Conservation (phyloP, 2,329 filamentous ascomycete genomes). For the Pseudohalonectria lignicola region DNA sequence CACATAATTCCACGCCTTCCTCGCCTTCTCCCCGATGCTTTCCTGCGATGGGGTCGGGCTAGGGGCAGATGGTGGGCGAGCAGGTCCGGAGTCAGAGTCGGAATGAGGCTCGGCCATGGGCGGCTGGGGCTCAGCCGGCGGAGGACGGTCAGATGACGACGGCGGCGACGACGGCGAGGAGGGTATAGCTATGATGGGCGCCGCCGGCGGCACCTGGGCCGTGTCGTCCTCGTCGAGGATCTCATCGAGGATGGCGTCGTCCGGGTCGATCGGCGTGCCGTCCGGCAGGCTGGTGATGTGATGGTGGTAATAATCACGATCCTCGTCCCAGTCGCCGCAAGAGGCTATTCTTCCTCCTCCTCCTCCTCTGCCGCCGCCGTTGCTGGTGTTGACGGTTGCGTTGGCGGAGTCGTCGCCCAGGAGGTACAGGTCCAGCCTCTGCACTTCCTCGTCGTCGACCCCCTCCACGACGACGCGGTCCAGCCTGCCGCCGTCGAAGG, state of each 20-base stretch:
- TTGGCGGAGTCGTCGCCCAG: background rate
- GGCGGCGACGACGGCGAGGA: too few species aligned
- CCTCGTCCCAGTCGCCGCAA: background rate
- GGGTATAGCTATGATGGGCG: background rate
- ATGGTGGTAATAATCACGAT: background rate
- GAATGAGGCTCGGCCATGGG: background rate
- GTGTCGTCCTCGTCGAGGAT: slow-evolving; percentile 3
- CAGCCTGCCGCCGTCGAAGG: slow-evolving; percentile 49
- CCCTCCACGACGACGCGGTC: slow-evolving; percentile 43
- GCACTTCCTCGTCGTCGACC: slow-evolving; percentile 40
- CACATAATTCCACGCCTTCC: slow-evolving; percentile 1
- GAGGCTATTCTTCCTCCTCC: too few species aligned
- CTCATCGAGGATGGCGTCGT: slow-evolving; percentile 1
- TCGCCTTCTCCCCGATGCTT: background rate
- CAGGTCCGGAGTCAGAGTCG: background rate
- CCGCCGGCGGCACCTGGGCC: background rate
- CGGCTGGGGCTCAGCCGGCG: too few species aligned
- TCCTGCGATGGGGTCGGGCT: too few species aligned
- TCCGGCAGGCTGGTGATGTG: background rate
- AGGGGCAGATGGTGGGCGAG: background rate
- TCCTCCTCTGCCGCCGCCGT: too few species aligned
- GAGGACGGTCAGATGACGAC: too few species aligned
- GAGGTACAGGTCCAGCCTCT: slow-evolving; percentile 29
- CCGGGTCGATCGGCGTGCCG: background rate
- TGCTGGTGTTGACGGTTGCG: background rate